These are phyloP conservation scores for Viridothelium virens DNA, from an alignment of 495 filamentous ascomycete genomes.

Conservation along the genomic window DNA sequence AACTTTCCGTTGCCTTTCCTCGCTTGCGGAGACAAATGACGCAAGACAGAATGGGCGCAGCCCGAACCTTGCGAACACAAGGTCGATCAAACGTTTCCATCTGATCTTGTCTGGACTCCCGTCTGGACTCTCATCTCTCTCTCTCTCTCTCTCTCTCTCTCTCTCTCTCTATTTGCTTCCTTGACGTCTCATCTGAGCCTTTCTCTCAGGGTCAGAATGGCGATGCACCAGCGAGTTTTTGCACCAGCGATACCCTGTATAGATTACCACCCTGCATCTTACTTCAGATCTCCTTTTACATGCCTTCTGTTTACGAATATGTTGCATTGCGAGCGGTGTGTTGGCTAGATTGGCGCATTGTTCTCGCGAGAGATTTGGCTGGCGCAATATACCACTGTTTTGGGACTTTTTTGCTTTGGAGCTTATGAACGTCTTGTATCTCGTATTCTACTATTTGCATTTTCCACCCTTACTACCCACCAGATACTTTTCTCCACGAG, in stretches of 20 bases:
- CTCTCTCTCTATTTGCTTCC: no score
- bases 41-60: not conserved
- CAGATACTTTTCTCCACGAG: no score
- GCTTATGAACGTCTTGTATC: not conserved
- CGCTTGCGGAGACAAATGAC: no score
- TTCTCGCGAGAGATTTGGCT: constrained; percentile 5
- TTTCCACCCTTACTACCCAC: not conserved
- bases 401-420: not conserved
- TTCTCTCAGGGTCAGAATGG: not conserved
- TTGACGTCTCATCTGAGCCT: no score
- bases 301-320: not conserved
- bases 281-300: not conserved
- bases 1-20: not conserved
- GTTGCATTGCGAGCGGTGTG: not conserved
- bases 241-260: constrained; percentile 1
- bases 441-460: constrained; percentile 7
- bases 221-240: not conserved
- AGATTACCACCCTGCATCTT: not conserved
- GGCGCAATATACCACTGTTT: constrained; percentile 7
- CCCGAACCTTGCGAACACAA: not conserved
- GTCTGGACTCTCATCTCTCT: no score
- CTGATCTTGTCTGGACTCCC: no score
- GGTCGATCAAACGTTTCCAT: no score
- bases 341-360: constrained; percentile 2
- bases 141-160: no score